A percentile compares a stretch with the other conserved stretches of the same genome.
Conservation (phyloP, 2,329 filamentous ascomycete species). For the Periconia digitata region DNA sequence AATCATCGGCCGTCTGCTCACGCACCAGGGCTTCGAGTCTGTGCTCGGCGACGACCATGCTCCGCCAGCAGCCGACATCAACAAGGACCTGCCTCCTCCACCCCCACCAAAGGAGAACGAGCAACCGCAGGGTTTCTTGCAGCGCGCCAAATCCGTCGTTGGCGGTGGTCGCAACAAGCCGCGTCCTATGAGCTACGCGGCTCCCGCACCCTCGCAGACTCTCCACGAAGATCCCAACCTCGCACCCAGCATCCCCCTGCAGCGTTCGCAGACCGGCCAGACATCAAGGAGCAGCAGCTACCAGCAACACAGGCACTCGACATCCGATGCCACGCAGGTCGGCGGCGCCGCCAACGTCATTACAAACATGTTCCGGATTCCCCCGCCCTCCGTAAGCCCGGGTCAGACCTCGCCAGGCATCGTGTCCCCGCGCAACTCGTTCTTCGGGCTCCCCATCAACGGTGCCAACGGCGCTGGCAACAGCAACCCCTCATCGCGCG, state of each 20-base stretch:
- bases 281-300: conserved; percentile 30
- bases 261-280: conserved; percentile 55
- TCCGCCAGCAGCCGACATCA: conserved; percentile 52
- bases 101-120: conserved; percentile 60
- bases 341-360: conserved; percentile 72
- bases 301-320: conserved; percentile 46
- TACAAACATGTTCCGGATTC: conserved; percentile 85
- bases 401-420: conserved; percentile 53
- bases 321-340: conserved; percentile 44
- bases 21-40: conserved; percentile 92
- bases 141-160: conserved; percentile 63
- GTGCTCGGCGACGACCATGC: conserved; percentile 71
- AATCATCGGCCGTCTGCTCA: conserved; percentile 92
- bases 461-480: conserved; percentile 38
- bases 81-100: conserved; percentile 84
- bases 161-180: conserved; percentile 40
- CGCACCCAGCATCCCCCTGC: conserved; percentile 74
- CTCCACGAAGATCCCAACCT: conserved; percentile 66
- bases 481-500: conserved; percentile 45
- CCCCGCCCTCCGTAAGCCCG: conserved; percentile 40
- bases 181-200: conserved; percentile 48
- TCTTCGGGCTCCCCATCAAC: conserved; percentile 45
- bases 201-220: conserved; percentile 26
- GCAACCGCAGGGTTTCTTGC: conserved; percentile 51
- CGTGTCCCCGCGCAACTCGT: conserved; percentile 39